Evolutionary conservation across 2,329 filamentous ascomycete species (phyloP), one percentile per base, ranked within the genome.

Genomic region (Exophiala lecanii-corni): DNA sequence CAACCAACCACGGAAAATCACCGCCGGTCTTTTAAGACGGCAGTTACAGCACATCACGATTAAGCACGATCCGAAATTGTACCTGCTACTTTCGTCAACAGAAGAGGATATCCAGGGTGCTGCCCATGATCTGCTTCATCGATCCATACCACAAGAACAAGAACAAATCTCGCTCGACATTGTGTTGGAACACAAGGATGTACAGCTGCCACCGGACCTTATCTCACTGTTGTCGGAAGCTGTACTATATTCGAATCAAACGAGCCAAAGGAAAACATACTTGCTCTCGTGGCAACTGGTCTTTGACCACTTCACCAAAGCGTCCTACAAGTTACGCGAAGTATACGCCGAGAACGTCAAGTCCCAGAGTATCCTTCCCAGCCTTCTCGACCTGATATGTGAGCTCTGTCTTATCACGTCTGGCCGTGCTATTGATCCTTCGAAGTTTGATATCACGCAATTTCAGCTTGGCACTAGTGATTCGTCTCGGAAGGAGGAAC

Each of bases 201-300:
- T 84, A 5, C 78, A 76, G 38, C 72, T 98, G 1, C 89, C 92
- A 0, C 83, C 89, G 47, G 89, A 96, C 62, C 72, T 97, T 0
- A 64, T 96, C 0, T 94, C 88, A 0, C 72, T 97, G 1, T 73
- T 97, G 10, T 74, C 94, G 0, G 85, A 94, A 49, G 72, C 76
- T 0, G 79, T 85, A 35, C 76, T 82, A 6, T 70, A 75, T 25
- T 79, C 89, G 16, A 74, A 81, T 4, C 71, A 77, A 12, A 69
- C 61, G 23, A 84, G 88, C 9, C 69, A 79, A 1, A 60, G 76
- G 36, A 79, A 88, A 39, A 80, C 82, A 7, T 98, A 96, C 58
- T 73, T 98, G 2, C 71, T 95, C 19, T 85, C 87, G 9, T 98
- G 92, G 92, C 79, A 86, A 51, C 72, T 97, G 1, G 75, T 96